Percentiles rank a stretch among this genome's conserved stretches.
phyloP scores from a whole-genome alignment of 108 stramenopile genomes.

The Fragilariopsis cylindrus region DNA sequence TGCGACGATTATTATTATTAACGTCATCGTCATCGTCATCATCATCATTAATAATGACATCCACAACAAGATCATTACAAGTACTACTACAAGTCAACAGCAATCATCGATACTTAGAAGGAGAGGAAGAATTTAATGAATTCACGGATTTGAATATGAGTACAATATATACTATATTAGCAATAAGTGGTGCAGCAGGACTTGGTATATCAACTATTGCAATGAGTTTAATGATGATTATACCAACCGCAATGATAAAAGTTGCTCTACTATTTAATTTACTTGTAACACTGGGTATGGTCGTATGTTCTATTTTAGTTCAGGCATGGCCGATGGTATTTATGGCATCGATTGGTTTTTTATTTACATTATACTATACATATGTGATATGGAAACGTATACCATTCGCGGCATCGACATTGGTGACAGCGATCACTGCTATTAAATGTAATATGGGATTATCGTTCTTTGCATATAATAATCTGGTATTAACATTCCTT shows the following conservation, averaged over 20 bases:
- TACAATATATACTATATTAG: conserved; percentile 21
- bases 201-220: conserved; percentile 32
- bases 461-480: conserved; percentile 56
- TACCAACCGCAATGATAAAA: conserved; percentile 57
- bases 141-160: conserved; percentile 1
- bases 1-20: neutral
- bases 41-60: neutral
- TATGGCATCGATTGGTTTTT: conserved; percentile 40
- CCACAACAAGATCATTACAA: neutral
- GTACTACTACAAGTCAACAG: neutral
- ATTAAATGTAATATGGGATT: conserved; percentile 69
- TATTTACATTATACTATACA: conserved; percentile 57
- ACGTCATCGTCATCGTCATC: neutral
- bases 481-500: conserved; percentile 47
- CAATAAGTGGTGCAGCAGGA: conserved; percentile 13
- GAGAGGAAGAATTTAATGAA: neutral
- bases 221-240: conserved; percentile 42
- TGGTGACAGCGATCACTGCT: conserved; percentile 68
- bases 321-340: conserved; percentile 43
- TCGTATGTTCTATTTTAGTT: conserved; percentile 26
- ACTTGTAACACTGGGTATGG: conserved; percentile 38
- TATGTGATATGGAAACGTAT: conserved; percentile 70
- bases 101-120: conserved; percentile 17
- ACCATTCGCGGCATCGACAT: conserved; percentile 78
- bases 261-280: conserved; percentile 65